Base-by-base conservation (phyloP, 2,329 filamentous ascomycete species). In the Aspergillus texensis region DNA sequence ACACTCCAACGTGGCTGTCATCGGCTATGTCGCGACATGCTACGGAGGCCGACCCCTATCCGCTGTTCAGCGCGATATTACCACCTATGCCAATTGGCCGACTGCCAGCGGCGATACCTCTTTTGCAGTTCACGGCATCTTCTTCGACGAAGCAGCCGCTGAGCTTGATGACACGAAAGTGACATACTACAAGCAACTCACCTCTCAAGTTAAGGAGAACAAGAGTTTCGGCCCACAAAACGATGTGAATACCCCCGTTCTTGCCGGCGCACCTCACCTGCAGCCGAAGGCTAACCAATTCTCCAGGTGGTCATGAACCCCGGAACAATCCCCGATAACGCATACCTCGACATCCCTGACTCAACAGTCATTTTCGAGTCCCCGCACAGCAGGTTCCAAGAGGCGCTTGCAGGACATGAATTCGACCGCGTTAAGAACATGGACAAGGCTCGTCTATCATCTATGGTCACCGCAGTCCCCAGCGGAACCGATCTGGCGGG, bases 331-430 rank as follows among this genome's bases (percentile, higher is more conserved):
- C 64, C 64, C 1, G 60, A 65, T 39, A 36, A 41, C 1, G 60
- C 64, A n/a, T 66, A 66, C 57, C 62, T 66, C 41, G 34, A 32
- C 11, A 57, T 66, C 12, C 56, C 62, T 1, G 64, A 66, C 30
- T 36, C 32, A 1, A 62, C 64, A 0, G 64, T 66, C n/a, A 64
- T 66, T 36, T 66, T 66, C 43, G 64, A 65, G 53, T 64, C 62
- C 3, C 54, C 64, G 26, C 58, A 66, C 62, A 46, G 24, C 48
- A 26, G 50, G 21, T 65, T 64, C 36, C 39, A 62, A 21, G n/a
- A 24, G 14, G 46, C 34, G 28, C 3, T 62, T 4, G 45, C 43
- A 2, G 36, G n/a, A 10, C 12, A 48, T 34, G 36, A 30, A 2
- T 64, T 66, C 52, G 8, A 53, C n/a, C 30, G 9, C 3, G 36